Percentiles rank a stretch among this genome's conserved stretches.
phyloP scores from a whole-genome alignment of 139 green algal genomes.

The Astrephomene gubernaculifera region DNA sequence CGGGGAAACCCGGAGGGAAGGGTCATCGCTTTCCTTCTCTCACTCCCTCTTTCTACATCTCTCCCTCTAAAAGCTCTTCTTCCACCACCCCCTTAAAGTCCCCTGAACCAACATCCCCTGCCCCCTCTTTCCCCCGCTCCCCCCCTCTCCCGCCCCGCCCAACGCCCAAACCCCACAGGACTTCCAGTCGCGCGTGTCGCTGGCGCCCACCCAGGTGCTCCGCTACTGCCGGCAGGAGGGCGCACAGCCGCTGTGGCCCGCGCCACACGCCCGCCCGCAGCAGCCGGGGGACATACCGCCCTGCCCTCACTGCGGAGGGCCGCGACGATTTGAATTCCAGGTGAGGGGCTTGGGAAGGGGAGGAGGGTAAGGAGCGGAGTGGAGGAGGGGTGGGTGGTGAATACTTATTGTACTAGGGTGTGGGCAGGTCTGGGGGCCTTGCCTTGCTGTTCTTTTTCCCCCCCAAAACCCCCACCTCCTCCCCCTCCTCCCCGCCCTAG shows the following conservation, averaged over 20 bases:
- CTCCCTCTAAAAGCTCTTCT: not conserved
- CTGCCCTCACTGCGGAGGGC: conserved; percentile 70
- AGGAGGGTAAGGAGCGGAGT: not conserved
- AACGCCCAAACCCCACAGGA: conserved; percentile 47
- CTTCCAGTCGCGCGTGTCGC: conserved; percentile 62
- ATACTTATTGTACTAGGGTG: not conserved
- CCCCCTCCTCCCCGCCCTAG: conserved; percentile 19
- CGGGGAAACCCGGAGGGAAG: not conserved
- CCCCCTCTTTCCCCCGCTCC: not conserved
- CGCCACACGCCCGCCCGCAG: conserved; percentile 40
- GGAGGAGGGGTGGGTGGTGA: not conserved
- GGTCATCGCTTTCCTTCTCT: not conserved
- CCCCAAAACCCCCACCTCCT: not conserved
- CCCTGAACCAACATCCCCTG: not conserved
- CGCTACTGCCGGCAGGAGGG: conserved; percentile 83
- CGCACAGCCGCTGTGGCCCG: conserved; percentile 78
- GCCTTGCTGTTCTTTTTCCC: no score
- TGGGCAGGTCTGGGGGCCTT: no score
- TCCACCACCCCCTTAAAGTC: not conserved
- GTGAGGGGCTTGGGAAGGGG: conserved; percentile 50
- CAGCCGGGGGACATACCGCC: conserved; percentile 58
- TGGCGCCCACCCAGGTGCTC: conserved; percentile 72
- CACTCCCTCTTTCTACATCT: not conserved
- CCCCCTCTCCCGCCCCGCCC: not conserved
- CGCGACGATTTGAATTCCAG: conserved; percentile 84